Evolutionary conservation across 495 filamentous ascomycete species (phyloP).

Genomic region (Geoglossum glabrum): DNA sequence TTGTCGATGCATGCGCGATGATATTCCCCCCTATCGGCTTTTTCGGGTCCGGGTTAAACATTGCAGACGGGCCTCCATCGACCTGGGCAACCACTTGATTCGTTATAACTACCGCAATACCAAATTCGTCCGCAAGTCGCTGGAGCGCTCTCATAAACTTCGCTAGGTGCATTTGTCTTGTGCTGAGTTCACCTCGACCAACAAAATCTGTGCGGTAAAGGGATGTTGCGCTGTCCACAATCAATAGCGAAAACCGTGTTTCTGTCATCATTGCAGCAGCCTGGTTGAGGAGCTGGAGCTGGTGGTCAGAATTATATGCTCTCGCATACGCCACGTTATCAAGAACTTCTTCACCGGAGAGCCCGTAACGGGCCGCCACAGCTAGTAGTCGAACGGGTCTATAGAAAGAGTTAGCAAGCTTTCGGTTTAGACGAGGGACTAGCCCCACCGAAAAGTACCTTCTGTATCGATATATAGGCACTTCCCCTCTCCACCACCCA

Average conservation of each 20-base stretch:
- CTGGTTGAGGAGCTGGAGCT: constrained; percentile 83
- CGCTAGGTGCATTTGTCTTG: constrained; percentile 77
- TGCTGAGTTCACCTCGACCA: constrained; percentile 80
- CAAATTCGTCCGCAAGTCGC: constrained; percentile 89
- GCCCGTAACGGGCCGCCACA: constrained; percentile 81
- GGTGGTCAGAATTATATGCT: constrained; percentile 96
- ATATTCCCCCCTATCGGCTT: constrained; percentile 98
- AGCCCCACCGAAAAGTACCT: constrained; percentile 57
- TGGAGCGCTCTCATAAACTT: constrained; percentile 95
- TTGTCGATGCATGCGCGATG: constrained; percentile 92
- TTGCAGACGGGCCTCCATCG: constrained; percentile 80
- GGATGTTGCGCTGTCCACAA: constrained; percentile 88
- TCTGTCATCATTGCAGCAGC: constrained; percentile 98
- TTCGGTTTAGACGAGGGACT: background rate
- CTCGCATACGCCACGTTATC: constrained; percentile 97
- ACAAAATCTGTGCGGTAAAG: constrained; percentile 92
- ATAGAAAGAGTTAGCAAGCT: background rate
- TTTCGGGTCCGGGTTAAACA: constrained; percentile 99
- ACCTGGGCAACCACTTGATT: constrained; percentile 98
- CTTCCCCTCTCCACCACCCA: constrained; percentile 96
- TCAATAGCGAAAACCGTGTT: constrained; percentile 82
- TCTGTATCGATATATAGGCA: constrained; percentile 99
- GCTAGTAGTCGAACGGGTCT: constrained; percentile 67
- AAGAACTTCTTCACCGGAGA: constrained; percentile 89
- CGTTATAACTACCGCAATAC: constrained; percentile 94